Evolutionary conservation across 225 moss, liverwort and hornwort species (phyloP).

Genomic region (Polytrichum formosum): DNA sequence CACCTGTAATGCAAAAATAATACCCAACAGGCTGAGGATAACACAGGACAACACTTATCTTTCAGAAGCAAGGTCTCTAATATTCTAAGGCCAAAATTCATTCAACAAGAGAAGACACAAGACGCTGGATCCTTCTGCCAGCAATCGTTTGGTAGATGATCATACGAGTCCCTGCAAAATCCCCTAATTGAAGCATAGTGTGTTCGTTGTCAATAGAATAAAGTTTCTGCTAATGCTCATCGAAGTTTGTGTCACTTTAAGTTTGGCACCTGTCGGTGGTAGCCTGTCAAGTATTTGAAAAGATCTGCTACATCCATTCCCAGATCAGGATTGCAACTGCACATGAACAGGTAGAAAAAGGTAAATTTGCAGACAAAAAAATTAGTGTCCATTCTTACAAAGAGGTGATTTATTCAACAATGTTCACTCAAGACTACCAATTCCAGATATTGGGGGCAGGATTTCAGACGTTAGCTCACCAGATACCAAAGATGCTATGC

Average conservation of each 20-base stretch:
- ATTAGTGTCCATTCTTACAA: no score
- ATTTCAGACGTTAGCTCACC: no score
- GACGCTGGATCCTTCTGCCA: background rate
- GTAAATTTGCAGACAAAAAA: no score
- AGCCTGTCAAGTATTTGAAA: slow-evolving; percentile 62
- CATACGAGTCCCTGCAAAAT: background rate
- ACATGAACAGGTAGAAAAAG: background rate
- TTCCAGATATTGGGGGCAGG: no score
- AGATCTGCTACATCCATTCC: slow-evolving; percentile 64
- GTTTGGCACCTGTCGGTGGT: slow-evolving; percentile 51
- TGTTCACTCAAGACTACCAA: no score
- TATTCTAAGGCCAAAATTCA: background rate
- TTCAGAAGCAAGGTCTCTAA: no score
- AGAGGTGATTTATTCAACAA: no score
- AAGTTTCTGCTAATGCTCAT: no score
- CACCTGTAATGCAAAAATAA: slow-evolving; percentile 28
- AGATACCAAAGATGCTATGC: no score
- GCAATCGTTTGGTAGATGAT: background rate
- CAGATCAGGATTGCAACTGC: slow-evolving; percentile 53
- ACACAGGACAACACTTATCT: no score
- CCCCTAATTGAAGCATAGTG: no score
- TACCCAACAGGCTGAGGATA: background rate
- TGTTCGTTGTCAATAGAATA: no score
- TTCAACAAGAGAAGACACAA: background rate
- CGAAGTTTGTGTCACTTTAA: background rate